A percentile compares a stretch with the other conserved stretches of the same genome.
phyloP scores from a whole-genome alignment of 163 green algal genomes.

The Volvox carteri region DNA sequence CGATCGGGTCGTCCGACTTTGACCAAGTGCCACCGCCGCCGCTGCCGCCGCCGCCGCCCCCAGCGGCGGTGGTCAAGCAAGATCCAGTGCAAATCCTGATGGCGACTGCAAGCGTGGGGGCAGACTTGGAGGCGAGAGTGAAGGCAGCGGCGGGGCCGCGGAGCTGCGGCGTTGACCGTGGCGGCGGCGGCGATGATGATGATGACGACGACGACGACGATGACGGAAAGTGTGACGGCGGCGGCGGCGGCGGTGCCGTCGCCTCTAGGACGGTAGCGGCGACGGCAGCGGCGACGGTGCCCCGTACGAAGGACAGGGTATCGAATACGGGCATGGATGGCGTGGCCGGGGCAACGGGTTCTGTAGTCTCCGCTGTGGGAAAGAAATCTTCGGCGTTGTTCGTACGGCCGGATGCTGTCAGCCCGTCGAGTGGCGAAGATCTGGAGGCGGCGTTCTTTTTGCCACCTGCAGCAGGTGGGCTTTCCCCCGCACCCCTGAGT shows the following conservation, averaged over 20 bases:
- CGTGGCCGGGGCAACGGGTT: background rate
- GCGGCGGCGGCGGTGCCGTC: background rate
- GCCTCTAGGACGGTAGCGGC: too few relatives aligned
- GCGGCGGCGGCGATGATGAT: background rate
- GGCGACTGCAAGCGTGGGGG: background rate
- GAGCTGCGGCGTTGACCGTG: too few relatives aligned
- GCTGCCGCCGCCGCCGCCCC: background rate
- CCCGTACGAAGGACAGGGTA: background rate
- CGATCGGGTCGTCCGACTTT: background rate
- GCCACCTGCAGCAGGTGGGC: constrained; percentile 8
- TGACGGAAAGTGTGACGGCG: background rate
- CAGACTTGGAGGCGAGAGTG: background rate
- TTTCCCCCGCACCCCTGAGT: too few relatives aligned
- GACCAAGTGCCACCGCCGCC: background rate
- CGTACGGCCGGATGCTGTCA: background rate
- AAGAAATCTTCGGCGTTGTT: background rate
- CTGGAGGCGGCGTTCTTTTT: background rate
- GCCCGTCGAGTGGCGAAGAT: background rate
- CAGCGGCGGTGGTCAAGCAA: background rate
- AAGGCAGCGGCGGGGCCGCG: background rate
- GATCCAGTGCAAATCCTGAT: background rate
- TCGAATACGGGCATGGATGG: background rate
- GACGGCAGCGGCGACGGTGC: background rate
- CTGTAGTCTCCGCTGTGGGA: background rate
- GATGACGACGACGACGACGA: background rate